Evolutionary conservation across 768 basidiomycete species (phyloP), one percentile per base, ranked within the genome.

Genomic region (Hypsizygus marmoreus): DNA sequence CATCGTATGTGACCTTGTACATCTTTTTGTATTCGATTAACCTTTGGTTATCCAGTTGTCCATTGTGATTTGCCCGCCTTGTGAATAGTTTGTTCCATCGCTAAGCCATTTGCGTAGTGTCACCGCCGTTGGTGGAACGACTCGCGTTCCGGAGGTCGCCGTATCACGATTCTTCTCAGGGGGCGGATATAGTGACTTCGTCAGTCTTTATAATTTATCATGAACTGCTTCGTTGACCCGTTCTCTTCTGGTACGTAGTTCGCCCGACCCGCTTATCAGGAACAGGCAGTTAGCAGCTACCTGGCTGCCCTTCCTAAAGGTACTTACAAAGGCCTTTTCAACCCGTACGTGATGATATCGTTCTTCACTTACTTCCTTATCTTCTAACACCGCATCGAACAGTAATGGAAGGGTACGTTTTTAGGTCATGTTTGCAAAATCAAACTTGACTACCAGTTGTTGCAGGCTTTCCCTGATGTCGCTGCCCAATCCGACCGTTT

Each of bases 151-250:
- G 0, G 87, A 90, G 60, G 70, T 70, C 11, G 80, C 79, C 0
- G 77, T 74, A 0, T 58, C 33, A 22, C 53, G 59, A 2, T 68
- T 64, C 51, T 84, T 87, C 68, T 86, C 84, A 10, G 84, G 85
- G 1, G 87, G 87, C 26, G 86, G 87, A 2, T 90, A 88, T 67
- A 86, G 84, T 59, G 71, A 84, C 50, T 79, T 80, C 41, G 84
- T 85, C 10, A 51, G 75, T 70, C n/a, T n/a, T n/a, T 44, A 10
- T 28, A 31, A 32, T 47, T 14, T 33, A 12, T 28, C 12, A n/a
- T 24, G 16, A 31, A 12, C 5, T 34, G 24, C 9, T 19, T 19
- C 24, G 28, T 19, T 23, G 34, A 13, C 19, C 36, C 36, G 26
- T 32, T 39, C n/a, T 14, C 29, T 26, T 14, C 7, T 29, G 30